Conservation (phyloP, 305 asterid genomes). For the Euphrasia arctica region DNA sequence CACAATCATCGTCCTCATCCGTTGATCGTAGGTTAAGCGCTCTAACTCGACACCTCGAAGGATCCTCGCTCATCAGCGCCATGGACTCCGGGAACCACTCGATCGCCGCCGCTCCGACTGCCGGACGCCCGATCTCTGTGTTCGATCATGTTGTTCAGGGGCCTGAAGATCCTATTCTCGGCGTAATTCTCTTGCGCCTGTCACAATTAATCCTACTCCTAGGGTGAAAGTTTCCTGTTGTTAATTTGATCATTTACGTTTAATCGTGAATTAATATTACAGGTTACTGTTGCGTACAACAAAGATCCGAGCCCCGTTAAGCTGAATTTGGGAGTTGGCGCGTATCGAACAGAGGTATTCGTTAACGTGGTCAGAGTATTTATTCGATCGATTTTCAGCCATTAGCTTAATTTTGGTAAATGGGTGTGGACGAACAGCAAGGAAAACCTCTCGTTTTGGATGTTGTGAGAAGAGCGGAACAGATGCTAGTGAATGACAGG, state of each 20-base stretch:
- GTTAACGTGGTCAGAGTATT: neutral
- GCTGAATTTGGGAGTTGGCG: slow-evolving; percentile 97
- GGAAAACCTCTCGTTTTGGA: slow-evolving; percentile 95
- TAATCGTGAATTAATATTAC: too few relatives aligned
- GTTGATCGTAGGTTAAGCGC: slow-evolving; percentile 57
- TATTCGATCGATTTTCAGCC: neutral
- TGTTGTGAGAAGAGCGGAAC: slow-evolving; percentile 93
- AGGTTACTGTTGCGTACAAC: slow-evolving; percentile 95
- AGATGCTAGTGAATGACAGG: slow-evolving; percentile 74
- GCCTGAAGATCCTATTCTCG: slow-evolving; percentile 83
- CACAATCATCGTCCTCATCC: slow-evolving; percentile 40
- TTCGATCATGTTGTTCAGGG: slow-evolving; percentile 57
- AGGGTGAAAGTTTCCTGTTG: too few relatives aligned
- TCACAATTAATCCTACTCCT: too few relatives aligned
- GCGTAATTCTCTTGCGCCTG: slow-evolving; percentile 35
- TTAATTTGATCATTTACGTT: too few relatives aligned
- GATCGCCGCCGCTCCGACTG: slow-evolving; percentile 50
- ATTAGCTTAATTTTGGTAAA: slow-evolving; percentile 5
- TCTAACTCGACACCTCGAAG: slow-evolving; percentile 52
- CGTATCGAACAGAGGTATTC: slow-evolving; percentile 90
- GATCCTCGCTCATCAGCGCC: slow-evolving; percentile 26
- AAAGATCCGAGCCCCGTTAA: slow-evolving; percentile 83
- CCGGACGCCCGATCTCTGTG: slow-evolving; percentile 45
- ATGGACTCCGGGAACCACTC: slow-evolving; percentile 24
- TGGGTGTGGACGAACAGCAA: slow-evolving; percentile 48